Base-by-base conservation (phyloP, 1,284 basidiomycete species). In the Cryptococcus sp. region DNA sequence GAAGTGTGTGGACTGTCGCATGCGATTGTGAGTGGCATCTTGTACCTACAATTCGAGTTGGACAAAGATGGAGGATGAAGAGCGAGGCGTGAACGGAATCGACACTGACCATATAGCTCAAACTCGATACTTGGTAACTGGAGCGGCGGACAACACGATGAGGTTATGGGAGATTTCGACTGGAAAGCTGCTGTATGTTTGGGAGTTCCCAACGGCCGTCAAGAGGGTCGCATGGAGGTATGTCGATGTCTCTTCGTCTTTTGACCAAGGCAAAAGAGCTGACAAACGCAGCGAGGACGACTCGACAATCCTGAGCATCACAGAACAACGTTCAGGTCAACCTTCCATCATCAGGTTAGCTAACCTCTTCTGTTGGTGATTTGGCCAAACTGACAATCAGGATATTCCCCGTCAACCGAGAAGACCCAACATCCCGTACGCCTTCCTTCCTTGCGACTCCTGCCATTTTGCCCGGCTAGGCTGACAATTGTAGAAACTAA, bases 171-270 rank as follows among this genome's bases (percentile, higher is more conserved):
- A 82, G 48, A 87, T 97, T 24, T 76, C 82, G 48, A 87, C 85
- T 2, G 95, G 94, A 54, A 89, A 93, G 75, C 93, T 89, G 67
- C 78, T 95, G 38, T 86, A 83, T 70, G 83, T 80, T 4, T 98
- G 95, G 95, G 94, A 97, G 73, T 97, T 97, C 78, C 86, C 89
- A 37, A 98, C 94, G 1, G 94, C 95, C 3, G 89, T 97, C 60
- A 97, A 97, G 79, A 80, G 94, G 42, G 94, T 97, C 24, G 82
- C 85, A 12, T 75, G 71, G 71, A 74, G 63, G 71, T 73, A 48
- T 52, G 68, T 62, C 3, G 2, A 4, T 31, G 9, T 31, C 28
- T 31, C 14, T n/a, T n/a, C n/a, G 16, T n/a, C 23, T 40, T 48
- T 14, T 18, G 24, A 34, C 23, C 6, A 14, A 10, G 12, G 11